Base-by-base conservation (phyloP, 768 basidiomycete genomes). In the Termitomyces sp. region DNA sequence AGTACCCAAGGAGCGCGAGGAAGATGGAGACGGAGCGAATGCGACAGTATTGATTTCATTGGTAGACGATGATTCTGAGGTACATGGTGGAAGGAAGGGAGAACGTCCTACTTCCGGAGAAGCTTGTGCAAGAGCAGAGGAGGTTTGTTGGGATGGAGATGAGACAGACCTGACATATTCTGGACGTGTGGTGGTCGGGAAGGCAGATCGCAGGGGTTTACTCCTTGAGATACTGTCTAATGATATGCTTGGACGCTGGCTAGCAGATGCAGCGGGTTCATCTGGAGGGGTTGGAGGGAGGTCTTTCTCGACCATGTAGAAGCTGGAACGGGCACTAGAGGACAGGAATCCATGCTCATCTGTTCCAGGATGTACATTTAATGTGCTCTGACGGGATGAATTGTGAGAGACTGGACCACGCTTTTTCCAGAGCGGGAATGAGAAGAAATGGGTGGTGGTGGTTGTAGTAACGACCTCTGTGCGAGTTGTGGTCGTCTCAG, bases 381-480 rank as follows among this genome's bases (percentile, higher is more conserved):
- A 63, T 45, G 60, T 54, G 52, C 61, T 69, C 53, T 65, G 69
- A 56, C 62, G 72, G 9, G 69, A 59, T 33, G 70, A 58, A 29
- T 61, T 60, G 20, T 59, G 63, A 22, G 73, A 63, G 20, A 65
- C 59, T 44, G 70, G 63, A 27, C 68, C 71, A 56, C 79, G 84
- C 60, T 80, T 85, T 63, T 75, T 80, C 86, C 85, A 87, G 56
- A 77, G 74, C 15, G 86, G 83, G 23, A 85, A 68, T 22, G 86
- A 84, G 68, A 89, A 83, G 69, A 88, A 83, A 68, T 83, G 83
- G 22, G 82, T 78, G 12, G 80, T 73, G 12, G 78, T 76, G 27
- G 80, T 77, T 7, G 76, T 74, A 9, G 76, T 74, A n/a, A 76
- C 70, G 36, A 70, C 67, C 58, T 74, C 72, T 20, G 77, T 80